Evolutionary conservation across 139 green algal genomes (phyloP).

Genomic region (Coccomyxa sp.): DNA sequence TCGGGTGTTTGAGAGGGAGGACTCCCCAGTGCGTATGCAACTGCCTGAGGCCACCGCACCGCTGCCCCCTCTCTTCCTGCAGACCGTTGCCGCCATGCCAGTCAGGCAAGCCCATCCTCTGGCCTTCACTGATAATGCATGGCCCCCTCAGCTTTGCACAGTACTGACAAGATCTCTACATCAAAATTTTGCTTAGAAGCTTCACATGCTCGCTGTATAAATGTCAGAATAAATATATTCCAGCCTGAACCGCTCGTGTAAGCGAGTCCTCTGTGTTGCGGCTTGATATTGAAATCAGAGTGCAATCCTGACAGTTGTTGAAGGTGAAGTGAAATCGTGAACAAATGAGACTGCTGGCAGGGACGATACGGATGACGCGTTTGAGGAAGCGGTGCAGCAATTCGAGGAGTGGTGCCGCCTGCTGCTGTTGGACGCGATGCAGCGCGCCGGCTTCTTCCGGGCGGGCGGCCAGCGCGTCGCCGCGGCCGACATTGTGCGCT

Average conservation of each 20-base stretch:
- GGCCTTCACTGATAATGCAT: background rate
- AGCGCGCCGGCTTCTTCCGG: constrained; percentile 7
- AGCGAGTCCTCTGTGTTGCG: too few relatives aligned
- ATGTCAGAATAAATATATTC: too few relatives aligned
- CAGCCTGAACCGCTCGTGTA: too few relatives aligned
- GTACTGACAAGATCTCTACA: background rate
- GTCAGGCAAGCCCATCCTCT: background rate
- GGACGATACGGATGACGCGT: background rate
- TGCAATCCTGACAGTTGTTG: too few relatives aligned
- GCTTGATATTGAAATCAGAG: too few relatives aligned
- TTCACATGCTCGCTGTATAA: background rate
- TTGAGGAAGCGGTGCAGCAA: background rate
- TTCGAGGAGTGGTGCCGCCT: background rate
- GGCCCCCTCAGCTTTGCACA: background rate
- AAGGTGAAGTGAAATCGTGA: too few relatives aligned
- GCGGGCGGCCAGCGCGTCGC: background rate
- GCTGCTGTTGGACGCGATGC: constrained; percentile 10
- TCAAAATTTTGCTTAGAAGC: background rate
- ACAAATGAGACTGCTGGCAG: too few relatives aligned
- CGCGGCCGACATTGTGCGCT: background rate
- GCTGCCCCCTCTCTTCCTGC: background rate
- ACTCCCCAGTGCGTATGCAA: background rate
- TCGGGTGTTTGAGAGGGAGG: background rate
- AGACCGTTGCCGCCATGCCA: background rate
- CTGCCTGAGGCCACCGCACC: background rate